Evolutionary conservation across 257 asterid genomes (phyloP).

Genomic region (Fraxinus cuspidata): DNA sequence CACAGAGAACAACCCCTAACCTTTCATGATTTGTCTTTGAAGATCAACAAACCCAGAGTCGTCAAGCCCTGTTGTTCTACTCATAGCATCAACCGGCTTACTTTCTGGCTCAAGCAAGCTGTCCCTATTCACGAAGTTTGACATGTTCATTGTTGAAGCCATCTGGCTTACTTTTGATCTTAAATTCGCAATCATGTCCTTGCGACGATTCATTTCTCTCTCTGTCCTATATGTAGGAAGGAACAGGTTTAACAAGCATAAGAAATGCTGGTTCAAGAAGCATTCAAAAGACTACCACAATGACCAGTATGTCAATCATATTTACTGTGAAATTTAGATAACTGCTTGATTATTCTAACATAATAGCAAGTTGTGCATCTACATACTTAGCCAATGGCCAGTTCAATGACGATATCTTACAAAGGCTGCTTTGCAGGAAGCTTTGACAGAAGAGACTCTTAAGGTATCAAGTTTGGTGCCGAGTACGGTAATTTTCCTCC

Average conservation of each 20-base stretch:
- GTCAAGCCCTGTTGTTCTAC: slow-evolving; percentile 77
- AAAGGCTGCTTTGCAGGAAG: slow-evolving; percentile 62
- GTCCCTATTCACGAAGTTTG: slow-evolving; percentile 81
- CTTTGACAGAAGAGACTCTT: slow-evolving; percentile 57
- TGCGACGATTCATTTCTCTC: slow-evolving; percentile 92
- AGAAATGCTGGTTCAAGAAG: not conserved
- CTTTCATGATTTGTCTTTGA: slow-evolving; percentile 92
- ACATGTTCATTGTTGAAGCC: slow-evolving; percentile 86
- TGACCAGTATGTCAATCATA: not conserved
- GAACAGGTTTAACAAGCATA: slow-evolving; percentile 15
- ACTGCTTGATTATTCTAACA: not conserved
- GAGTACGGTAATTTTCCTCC: slow-evolving; percentile 91
- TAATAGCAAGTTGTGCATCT: not conserved
- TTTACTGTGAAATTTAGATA: not conserved
- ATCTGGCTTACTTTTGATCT: slow-evolving; percentile 79
- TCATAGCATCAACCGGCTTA: slow-evolving; percentile 81
- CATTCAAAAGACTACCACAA: not conserved
- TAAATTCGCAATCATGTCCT: slow-evolving; percentile 68
- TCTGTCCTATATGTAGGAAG: slow-evolving; percentile 55
- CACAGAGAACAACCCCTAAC: too few species aligned
- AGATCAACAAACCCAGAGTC: slow-evolving; percentile 82
- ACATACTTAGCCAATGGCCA: not conserved
- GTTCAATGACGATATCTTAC: slow-evolving; percentile 46
- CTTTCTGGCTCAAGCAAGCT: slow-evolving; percentile 91
- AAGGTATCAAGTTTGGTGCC: slow-evolving; percentile 81